Percentiles rank a stretch among this genome's conserved stretches.
Evolutionary conservation across 1,139 yeast genomes (phyloP).

Genomic region (Chernovozyma aurita): DNA sequence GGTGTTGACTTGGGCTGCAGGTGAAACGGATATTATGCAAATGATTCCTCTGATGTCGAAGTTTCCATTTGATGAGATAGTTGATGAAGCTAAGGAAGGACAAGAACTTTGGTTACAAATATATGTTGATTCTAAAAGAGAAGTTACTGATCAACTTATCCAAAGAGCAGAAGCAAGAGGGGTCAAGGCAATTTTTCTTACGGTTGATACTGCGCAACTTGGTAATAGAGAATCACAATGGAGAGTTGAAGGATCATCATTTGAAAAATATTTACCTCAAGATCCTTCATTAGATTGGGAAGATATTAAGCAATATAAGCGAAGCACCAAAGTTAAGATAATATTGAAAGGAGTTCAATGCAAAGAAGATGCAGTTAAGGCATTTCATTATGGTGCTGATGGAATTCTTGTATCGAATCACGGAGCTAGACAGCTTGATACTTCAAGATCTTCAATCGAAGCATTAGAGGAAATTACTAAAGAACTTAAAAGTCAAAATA

Average conservation of each 20-base stretch:
- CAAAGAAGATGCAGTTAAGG: slow-evolving; percentile 39
- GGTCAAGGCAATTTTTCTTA: slow-evolving; percentile 12
- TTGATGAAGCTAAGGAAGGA: slow-evolving; percentile 31
- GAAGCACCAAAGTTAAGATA: slow-evolving; percentile 17
- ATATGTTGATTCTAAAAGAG: slow-evolving; percentile 20
- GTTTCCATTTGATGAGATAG: slow-evolving; percentile 49
- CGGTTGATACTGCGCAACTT: slow-evolving; percentile 15
- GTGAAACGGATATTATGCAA: slow-evolving; percentile 36
- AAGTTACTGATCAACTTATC: slow-evolving; percentile 7
- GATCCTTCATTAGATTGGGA: slow-evolving; percentile 10
- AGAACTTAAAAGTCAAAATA: background rate
- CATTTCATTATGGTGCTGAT: slow-evolving; percentile 33
- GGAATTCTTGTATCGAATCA: slow-evolving; percentile 45
- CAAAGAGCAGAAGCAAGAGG: slow-evolving; percentile 8
- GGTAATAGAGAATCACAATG: slow-evolving; percentile 14
- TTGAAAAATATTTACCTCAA: slow-evolving; percentile 3
- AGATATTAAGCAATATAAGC: slow-evolving; percentile 5
- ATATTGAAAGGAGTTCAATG: slow-evolving; percentile 45
- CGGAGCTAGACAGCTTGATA: slow-evolving; percentile 46
- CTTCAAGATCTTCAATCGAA: slow-evolving; percentile 36
- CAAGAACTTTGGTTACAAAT: slow-evolving; percentile 32
- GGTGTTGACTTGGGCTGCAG: slow-evolving; percentile 43
- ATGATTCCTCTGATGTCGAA: slow-evolving; percentile 52
- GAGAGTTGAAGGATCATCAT: slow-evolving; percentile 1
- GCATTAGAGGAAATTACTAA: slow-evolving; percentile 33